Evolutionary conservation across 768 basidiomycete genomes (phyloP).

Genomic region (Trametes cingulata): DNA sequence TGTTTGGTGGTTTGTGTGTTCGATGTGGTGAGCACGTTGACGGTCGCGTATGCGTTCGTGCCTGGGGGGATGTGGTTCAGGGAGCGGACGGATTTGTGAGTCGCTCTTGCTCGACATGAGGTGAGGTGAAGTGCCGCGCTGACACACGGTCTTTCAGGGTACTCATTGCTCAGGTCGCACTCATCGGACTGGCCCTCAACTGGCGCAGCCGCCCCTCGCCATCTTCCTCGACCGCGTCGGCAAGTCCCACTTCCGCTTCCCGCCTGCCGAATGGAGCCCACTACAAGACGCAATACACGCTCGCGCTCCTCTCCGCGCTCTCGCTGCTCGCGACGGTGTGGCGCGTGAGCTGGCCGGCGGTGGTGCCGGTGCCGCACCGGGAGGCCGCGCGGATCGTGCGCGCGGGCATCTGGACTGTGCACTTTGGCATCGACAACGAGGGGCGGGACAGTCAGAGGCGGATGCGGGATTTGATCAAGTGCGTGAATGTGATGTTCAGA

Average conservation of each 20-base stretch:
- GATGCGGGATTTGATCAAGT: constrained; percentile 54
- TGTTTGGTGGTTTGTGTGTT: constrained; percentile 64
- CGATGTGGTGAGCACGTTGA: constrained; percentile 72
- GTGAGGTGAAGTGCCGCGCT: not conserved
- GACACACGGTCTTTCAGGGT: constrained; percentile 41
- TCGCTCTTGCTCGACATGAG: constrained; percentile 17
- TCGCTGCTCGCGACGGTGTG: constrained; percentile 58
- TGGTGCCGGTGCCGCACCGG: constrained; percentile 57
- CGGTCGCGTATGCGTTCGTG: constrained; percentile 89
- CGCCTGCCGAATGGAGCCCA: constrained; percentile 9
- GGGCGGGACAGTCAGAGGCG: constrained; percentile 72
- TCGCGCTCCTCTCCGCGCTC: constrained; percentile 25
- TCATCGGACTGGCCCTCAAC: constrained; percentile 49
- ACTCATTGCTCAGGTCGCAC: constrained; percentile 50
- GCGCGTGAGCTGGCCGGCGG: constrained; percentile 44
- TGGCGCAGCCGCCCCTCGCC: constrained; percentile 33
- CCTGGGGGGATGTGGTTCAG: constrained; percentile 75
- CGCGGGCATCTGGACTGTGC: constrained; percentile 89
- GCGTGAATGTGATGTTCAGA: not conserved
- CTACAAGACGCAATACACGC: constrained; percentile 17
- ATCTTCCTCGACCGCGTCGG: not conserved
- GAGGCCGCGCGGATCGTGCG: constrained; percentile 67
- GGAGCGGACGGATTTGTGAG: constrained; percentile 75
- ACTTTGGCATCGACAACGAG: constrained; percentile 81
- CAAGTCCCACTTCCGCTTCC: not conserved